These are phyloP conservation scores for Nannizziopsis barbatae DNA, from an alignment of 2,329 filamentous ascomycete species.

Conservation along the genomic window DNA sequence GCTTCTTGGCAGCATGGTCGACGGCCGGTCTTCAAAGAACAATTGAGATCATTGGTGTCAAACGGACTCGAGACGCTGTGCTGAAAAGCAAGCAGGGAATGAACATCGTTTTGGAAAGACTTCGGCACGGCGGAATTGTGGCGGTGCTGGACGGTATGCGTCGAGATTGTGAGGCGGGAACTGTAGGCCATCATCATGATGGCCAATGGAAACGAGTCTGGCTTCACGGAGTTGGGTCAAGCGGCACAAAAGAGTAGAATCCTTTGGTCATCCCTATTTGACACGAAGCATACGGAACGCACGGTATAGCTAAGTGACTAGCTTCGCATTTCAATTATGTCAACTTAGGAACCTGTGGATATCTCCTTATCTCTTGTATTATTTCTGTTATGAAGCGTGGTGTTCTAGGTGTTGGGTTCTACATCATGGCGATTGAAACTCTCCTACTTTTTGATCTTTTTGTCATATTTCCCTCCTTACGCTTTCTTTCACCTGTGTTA, in stretches of 20 bases:
- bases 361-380: neutral
- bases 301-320: slow-evolving; percentile 7
- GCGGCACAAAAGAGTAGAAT: slow-evolving; percentile 2
- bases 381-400: slow-evolving; percentile 12
- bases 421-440: slow-evolving; percentile 10
- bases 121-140: slow-evolving; percentile 55
- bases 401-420: slow-evolving; percentile 10
- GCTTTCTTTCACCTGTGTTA: slow-evolving; percentile 4
- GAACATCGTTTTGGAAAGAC: slow-evolving; percentile 53
- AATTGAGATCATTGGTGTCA: slow-evolving; percentile 52
- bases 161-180: slow-evolving; percentile 42
- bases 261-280: slow-evolving; percentile 1
- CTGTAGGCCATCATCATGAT: slow-evolving; percentile 25
- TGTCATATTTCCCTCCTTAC: neutral
- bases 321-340: too few relatives aligned
- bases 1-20: slow-evolving; percentile 49
- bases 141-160: slow-evolving; percentile 62
- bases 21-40: slow-evolving; percentile 51
- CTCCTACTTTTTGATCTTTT: slow-evolving; percentile 10
- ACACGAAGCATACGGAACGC: slow-evolving; percentile 11
- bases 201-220: slow-evolving; percentile 35
- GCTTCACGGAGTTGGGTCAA: slow-evolving; percentile 25
- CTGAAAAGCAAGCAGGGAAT: slow-evolving; percentile 55
- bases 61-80: slow-evolving; percentile 49
- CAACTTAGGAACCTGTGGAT: neutral